Evolutionary conservation across 768 basidiomycete species (phyloP).

Genomic region (Dioszegia crocea): DNA sequence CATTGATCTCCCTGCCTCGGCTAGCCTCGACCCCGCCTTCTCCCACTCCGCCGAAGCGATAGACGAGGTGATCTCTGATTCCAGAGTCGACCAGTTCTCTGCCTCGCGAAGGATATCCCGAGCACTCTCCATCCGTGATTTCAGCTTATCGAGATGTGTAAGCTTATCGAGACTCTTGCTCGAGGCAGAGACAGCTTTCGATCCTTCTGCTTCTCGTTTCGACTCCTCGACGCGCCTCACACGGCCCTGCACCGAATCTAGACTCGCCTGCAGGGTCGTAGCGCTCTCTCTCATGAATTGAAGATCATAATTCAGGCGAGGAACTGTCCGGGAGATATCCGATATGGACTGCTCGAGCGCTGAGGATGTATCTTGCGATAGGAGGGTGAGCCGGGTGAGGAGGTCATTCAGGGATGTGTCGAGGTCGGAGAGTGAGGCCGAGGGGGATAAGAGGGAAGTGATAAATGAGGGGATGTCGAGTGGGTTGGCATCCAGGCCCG

Average conservation of each 20-base stretch:
- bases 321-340: constrained; percentile 85
- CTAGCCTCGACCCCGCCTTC: constrained; percentile 86
- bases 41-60: constrained; percentile 71
- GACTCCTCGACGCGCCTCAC: constrained; percentile 21
- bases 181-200: not conserved
- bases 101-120: constrained; percentile 88
- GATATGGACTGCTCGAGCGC: constrained; percentile 83
- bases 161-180: constrained; percentile 60
- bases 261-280: constrained; percentile 63
- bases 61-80: constrained; percentile 83
- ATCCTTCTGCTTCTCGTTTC: constrained; percentile 15
- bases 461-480: constrained; percentile 33
- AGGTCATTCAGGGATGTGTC: constrained; percentile 72
- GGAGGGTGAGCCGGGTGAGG: constrained; percentile 73
- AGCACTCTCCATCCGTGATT: constrained; percentile 78
- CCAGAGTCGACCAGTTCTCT: constrained; percentile 93
- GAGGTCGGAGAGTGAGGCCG: constrained; percentile 57
- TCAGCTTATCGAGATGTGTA: constrained; percentile 76
- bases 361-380: constrained; percentile 80
- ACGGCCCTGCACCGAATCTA: constrained; percentile 62
- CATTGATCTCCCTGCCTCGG: constrained; percentile 84
- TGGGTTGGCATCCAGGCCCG: constrained; percentile 25
- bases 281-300: constrained; percentile 96
- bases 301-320: constrained; percentile 87
- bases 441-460: constrained; percentile 34